These are phyloP conservation scores for Monosporascus cannonballus DNA, from an alignment of 2,329 filamentous ascomycete genomes.

Conservation along the genomic window DNA sequence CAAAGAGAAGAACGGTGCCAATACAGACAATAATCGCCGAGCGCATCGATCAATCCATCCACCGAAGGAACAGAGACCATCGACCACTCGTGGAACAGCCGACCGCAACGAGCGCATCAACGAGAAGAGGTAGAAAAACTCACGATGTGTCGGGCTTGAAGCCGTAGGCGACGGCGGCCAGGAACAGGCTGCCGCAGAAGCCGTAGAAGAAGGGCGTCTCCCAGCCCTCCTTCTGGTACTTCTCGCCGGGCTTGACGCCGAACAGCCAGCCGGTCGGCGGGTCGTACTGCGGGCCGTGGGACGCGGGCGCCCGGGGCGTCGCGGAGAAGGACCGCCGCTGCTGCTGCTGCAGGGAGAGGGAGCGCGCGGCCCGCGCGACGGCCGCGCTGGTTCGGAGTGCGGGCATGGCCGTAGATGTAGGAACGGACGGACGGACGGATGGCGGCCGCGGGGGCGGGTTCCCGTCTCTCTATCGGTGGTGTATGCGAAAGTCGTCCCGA, in stretches of 20 bases:
- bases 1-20: neutral
- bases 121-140: constrained; percentile 36
- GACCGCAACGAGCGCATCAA: neutral
- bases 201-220: constrained; percentile 81
- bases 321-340: constrained; percentile 36
- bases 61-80: constrained; percentile 1
- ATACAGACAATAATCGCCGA: no score
- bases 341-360: constrained; percentile 21
- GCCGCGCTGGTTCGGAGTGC: constrained; percentile 20
- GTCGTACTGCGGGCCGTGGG: constrained; percentile 76
- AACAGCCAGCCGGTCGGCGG: constrained; percentile 88
- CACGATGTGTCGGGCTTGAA: constrained; percentile 99
- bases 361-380: constrained; percentile 23
- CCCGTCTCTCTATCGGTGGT: neutral
- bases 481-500: no score
- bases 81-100: no score
- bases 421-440: neutral
- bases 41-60: no score
- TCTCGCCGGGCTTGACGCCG: constrained; percentile 90
- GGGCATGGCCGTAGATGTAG: constrained; percentile 15
- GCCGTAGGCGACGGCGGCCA: constrained; percentile 75
- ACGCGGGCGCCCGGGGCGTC: constrained; percentile 37
- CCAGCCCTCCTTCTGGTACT: constrained; percentile 95
- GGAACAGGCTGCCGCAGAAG: constrained; percentile 70
- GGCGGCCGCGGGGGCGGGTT: neutral